phyloP scores from a whole-genome alignment of 345 rosid genomes.

The Murraya paniculata region DNA sequence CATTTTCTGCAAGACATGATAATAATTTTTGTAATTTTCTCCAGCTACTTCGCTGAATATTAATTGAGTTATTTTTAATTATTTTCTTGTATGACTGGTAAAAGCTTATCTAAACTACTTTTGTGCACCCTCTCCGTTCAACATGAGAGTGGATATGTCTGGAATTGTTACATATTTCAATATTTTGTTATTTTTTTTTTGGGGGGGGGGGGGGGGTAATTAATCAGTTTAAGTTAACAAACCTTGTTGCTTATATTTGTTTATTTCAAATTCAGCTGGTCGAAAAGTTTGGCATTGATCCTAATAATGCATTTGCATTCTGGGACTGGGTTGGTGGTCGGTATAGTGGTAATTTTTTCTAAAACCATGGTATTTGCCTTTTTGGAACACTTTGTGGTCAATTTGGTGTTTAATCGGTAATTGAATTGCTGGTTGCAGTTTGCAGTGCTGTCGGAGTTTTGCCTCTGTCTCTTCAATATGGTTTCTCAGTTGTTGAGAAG shows the following conservation, averaged over 20 bases:
- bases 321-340: constrained; percentile 99
- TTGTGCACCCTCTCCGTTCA: background rate
- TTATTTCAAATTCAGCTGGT: constrained; percentile 62
- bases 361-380: background rate
- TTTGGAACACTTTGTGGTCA: constrained; percentile 7
- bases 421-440: constrained; percentile 49
- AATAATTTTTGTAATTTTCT: background rate
- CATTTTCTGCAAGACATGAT: background rate
- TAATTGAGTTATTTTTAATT: background rate
- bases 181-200: background rate
- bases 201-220: too few relatives aligned
- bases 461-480: constrained; percentile 92
- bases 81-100: background rate
- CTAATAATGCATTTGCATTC: constrained; percentile 93
- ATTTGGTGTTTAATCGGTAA: constrained; percentile 18
- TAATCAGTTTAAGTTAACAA: background rate
- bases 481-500: constrained; percentile 87
- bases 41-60: background rate
- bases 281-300: constrained; percentile 95
- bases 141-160: background rate
- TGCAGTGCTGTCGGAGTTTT: constrained; percentile 99
- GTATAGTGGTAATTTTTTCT: constrained; percentile 70
- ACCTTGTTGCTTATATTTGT: background rate
- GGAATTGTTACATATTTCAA: background rate
- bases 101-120: background rate